These are phyloP conservation scores for Astrothelium macrocarpum DNA, from an alignment of 495 filamentous ascomycete species.

Conservation along the genomic window DNA sequence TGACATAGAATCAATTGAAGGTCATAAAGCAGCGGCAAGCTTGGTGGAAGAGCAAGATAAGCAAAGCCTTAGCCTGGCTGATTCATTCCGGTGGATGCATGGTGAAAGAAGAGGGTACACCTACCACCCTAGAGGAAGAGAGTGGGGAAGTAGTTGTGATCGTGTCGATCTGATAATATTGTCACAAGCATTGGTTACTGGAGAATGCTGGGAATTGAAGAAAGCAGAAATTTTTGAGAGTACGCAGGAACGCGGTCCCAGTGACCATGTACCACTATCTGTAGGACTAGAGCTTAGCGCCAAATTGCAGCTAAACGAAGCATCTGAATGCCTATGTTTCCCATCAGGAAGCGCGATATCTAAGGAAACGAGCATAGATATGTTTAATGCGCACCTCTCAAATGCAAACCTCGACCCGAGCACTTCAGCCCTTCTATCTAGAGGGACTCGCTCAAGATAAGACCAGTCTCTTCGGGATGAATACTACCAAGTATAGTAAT, in stretches of 20 bases:
- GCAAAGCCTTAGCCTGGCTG: slow-evolving; percentile 14
- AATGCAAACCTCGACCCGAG: too few relatives aligned
- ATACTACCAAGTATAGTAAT: too few relatives aligned
- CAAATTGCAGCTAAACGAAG: neutral
- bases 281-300: slow-evolving; percentile 5
- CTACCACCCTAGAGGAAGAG: slow-evolving; percentile 23
- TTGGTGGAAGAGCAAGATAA: slow-evolving; percentile 1
- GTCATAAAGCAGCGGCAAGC: neutral
- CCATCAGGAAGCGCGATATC: neutral
- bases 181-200: slow-evolving; percentile 15
- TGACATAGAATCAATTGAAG: slow-evolving; percentile 1
- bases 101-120: slow-evolving; percentile 26
- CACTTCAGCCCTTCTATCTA: too few relatives aligned
- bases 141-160: slow-evolving; percentile 30
- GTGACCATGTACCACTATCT: slow-evolving; percentile 32
- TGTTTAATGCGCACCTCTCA: neutral
- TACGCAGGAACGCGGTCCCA: slow-evolving; percentile 25
- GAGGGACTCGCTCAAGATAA: too few relatives aligned
- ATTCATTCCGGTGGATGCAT: slow-evolving; percentile 30
- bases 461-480: too few relatives aligned
- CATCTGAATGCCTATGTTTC: neutral
- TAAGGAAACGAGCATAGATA: neutral
- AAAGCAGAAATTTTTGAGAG: slow-evolving; percentile 28
- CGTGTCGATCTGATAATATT: slow-evolving; percentile 30
- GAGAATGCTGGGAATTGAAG: slow-evolving; percentile 9